These are phyloP conservation scores for Posidonia oceanica DNA, from an alignment of 116 monocot genomes.

Conservation along the genomic window DNA sequence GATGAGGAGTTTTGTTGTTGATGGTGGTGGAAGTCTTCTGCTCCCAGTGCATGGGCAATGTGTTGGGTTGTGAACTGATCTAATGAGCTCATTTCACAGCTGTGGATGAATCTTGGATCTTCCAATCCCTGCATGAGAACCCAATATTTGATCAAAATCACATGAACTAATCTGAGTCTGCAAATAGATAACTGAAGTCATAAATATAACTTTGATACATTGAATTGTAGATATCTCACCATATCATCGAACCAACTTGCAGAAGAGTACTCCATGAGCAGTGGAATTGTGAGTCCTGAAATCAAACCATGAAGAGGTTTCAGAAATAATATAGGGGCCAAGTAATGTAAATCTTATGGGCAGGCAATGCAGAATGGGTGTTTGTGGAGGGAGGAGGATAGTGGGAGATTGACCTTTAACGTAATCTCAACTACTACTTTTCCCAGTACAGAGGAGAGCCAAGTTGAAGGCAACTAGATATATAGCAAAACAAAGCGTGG, in stretches of 20 bases:
- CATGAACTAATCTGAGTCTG: neutral
- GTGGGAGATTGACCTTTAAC: no score
- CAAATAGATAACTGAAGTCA: neutral
- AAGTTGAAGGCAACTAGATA: no score
- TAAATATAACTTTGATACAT: neutral
- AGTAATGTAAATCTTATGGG: neutral
- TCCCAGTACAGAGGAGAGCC: no score
- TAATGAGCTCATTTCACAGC: slow-evolving; percentile 16
- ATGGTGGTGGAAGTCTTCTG: slow-evolving; percentile 5
- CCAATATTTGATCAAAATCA: no score
- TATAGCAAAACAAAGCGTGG: no score
- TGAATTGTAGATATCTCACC: neutral
- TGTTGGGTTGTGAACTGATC: slow-evolving; percentile 17
- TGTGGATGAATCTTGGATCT: slow-evolving; percentile 14
- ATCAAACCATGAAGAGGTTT: neutral
- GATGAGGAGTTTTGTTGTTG: slow-evolving; percentile 6
- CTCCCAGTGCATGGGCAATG: slow-evolving; percentile 7
- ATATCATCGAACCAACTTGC: neutral
- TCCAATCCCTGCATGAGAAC: slow-evolving; percentile 19
- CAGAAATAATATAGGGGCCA: neutral
- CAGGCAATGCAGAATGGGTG: no score
- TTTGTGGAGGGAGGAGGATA: no score
- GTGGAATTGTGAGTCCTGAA: neutral
- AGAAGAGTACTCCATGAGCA: slow-evolving; percentile 1
- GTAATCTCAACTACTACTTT: no score